Base-by-base conservation (phyloP, 805 yeast species). In the Pichia nakasei region DNA sequence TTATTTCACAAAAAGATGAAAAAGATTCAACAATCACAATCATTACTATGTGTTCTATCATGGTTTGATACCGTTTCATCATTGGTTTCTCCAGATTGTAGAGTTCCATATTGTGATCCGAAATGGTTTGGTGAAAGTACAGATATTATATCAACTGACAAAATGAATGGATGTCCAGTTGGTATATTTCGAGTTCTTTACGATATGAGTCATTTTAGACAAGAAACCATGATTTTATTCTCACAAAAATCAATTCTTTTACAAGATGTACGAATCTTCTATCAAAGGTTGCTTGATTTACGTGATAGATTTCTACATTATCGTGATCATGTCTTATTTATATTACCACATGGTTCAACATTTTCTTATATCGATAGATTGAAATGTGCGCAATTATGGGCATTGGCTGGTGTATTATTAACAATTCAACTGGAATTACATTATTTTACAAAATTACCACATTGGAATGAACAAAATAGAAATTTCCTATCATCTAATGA, bases 51-150 rank as follows among this genome's bases (percentile, higher is more conserved):
- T 31, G 76, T 73, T n/a, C 53, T 76, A 15, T 69, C 79, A 0
- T 76, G 82, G 82, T 76, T 72, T 54, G 82, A 76, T 49, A 76
- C 81, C 0, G 72, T 76, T 5, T 61, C 75, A 24, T 77, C 81
- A 1, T 59, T 76, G 13, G 75, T 72, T 2, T 73, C 80, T 1
- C 76, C 80, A 1, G 81, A 76, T 55, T 75, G 75, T 50, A 57
- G 82, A 17, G 52, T 74, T 26, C 81, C 82, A 0, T 74, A 61
- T 44, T 74, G 79, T 56, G 68, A 65, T 24, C 70, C 73, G 9
- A 66, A 59, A 18, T 76, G 80, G 78, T 75, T 73, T 50, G 81
- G 81, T 2, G 58, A 64, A 9, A 64, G 60, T 41, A 51, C 56
- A 22, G 70, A 67, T 45, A 52, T 54, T 11, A 64, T 71, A 5